Percentiles rank a stretch among this genome's conserved stretches.
phyloP scores from a whole-genome alignment of 495 filamentous ascomycete species.

The Hypoxylon lienhwacheense region DNA sequence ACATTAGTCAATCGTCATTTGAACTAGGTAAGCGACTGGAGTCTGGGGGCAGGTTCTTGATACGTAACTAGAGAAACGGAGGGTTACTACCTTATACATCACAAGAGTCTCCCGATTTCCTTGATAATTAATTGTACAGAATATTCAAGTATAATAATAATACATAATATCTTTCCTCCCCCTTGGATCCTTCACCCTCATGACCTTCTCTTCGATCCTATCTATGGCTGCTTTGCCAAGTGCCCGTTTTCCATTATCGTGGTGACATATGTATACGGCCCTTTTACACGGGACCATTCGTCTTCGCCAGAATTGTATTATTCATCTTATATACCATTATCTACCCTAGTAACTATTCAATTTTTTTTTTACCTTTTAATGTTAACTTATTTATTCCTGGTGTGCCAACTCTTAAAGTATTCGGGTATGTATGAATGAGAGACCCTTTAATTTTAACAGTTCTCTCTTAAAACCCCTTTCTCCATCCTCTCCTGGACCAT shows the following conservation, averaged over 20 bases:
- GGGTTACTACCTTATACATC: no score
- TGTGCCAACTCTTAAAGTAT: no score
- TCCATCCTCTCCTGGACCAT: neutral
- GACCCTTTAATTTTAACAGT: slow-evolving; percentile 28
- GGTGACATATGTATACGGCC: slow-evolving; percentile 22
- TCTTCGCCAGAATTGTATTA: slow-evolving; percentile 18
- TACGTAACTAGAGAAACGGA: no score
- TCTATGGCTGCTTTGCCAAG: slow-evolving; percentile 2
- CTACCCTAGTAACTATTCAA: no score
- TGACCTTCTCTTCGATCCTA: neutral
- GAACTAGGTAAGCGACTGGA: slow-evolving; percentile 16
- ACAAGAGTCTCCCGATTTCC: no score
- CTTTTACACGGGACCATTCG: slow-evolving; percentile 2
- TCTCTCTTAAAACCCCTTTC: neutral
- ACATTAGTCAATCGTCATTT: slow-evolving; percentile 34
- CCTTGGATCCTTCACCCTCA: no score
- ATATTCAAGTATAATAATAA: no score
- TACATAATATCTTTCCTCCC: no score
- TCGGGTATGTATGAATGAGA: slow-evolving; percentile 21
- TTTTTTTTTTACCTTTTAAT: no score
- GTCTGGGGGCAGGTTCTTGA: slow-evolving; percentile 19
- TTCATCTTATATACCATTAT: no score
- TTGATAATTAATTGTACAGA: no score
- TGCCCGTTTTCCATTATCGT: slow-evolving; percentile 11
- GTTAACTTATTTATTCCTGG: no score